Percentiles rank a stretch among this genome's conserved stretches.
Evolutionary conservation across 176 grass and related monocot species (phyloP).

Genomic region (Canna indica): DNA sequence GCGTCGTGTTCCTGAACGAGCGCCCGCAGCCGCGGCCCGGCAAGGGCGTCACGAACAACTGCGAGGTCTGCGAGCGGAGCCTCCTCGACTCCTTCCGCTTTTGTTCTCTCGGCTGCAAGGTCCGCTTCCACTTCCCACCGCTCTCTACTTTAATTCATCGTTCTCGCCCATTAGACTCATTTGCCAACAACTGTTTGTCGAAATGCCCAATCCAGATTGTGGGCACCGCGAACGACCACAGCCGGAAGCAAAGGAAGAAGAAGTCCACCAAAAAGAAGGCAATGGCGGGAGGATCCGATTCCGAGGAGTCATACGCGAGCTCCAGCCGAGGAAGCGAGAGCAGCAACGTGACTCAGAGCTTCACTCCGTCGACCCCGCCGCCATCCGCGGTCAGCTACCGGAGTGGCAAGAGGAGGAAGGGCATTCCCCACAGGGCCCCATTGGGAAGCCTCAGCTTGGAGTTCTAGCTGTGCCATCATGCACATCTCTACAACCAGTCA

Average conservation of each 20-base stretch:
- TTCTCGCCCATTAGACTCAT: neutral
- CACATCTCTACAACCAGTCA: neutral
- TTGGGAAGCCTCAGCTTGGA: slow-evolving; percentile 73
- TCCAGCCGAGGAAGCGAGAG: slow-evolving; percentile 48
- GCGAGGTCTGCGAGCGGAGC: slow-evolving; percentile 93
- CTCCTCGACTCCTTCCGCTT: slow-evolving; percentile 96
- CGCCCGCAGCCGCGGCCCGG: slow-evolving; percentile 81
- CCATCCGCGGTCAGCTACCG: slow-evolving; percentile 33
- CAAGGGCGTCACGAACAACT: slow-evolving; percentile 96
- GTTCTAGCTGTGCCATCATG: slow-evolving; percentile 3
- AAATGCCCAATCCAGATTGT: slow-evolving; percentile 39
- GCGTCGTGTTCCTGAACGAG: slow-evolving; percentile 95
- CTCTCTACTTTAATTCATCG: neutral
- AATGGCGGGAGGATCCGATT: slow-evolving; percentile 30
- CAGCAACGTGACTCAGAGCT: slow-evolving; percentile 61
- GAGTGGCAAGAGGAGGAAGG: slow-evolving; percentile 62
- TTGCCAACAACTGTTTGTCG: slow-evolving; percentile 1
- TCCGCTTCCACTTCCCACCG: neutral
- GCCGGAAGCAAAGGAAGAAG: slow-evolving; percentile 28
- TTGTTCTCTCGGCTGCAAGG: slow-evolving; percentile 99
- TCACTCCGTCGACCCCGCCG: slow-evolving; percentile 52
- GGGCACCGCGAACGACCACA: slow-evolving; percentile 31
- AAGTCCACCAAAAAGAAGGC: too few relatives aligned
- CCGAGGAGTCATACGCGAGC: slow-evolving; percentile 49
- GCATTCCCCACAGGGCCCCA: slow-evolving; percentile 73